phyloP scores from a whole-genome alignment of 305 asterid species.

The Rubia tinctorum region DNA sequence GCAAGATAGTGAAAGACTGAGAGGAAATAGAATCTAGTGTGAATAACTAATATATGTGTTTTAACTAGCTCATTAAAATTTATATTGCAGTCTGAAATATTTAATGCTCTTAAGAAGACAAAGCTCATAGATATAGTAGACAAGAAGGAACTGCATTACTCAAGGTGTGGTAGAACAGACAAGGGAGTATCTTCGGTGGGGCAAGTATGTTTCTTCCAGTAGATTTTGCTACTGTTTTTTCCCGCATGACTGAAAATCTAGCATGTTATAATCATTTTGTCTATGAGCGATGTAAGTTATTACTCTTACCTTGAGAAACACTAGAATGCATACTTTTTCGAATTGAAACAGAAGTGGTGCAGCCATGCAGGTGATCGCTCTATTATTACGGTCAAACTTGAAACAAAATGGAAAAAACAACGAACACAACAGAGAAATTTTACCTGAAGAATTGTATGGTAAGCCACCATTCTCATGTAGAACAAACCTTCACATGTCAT shows the following conservation, averaged over 20 bases:
- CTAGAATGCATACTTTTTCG: conserved; percentile 3
- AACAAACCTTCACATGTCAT: conserved; percentile 19
- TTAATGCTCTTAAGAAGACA: conserved; percentile 76
- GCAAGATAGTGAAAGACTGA: neutral
- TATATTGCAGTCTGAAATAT: conserved; percentile 75
- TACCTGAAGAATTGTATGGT: conserved; percentile 53
- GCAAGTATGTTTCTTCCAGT: conserved; percentile 54
- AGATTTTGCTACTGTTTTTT: neutral
- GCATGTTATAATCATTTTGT: neutral
- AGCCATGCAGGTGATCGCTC: conserved; percentile 69
- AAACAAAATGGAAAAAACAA: conserved; percentile 33
- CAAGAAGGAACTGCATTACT: conserved; percentile 79
- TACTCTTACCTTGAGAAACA: conserved; percentile 1
- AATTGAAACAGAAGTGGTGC: conserved; percentile 18
- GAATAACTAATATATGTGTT: neutral
- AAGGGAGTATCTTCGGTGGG: conserved; percentile 99
- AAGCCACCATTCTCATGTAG: conserved; percentile 33
- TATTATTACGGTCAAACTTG: conserved; percentile 65
- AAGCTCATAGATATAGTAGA: conserved; percentile 68
- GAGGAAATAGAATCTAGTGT: neutral
- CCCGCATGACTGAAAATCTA: conserved; percentile 2
- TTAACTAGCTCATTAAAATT: neutral
- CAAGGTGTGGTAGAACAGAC: conserved; percentile 99
- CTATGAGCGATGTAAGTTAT: neutral
- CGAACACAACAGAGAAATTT: conserved; percentile 42